Evolutionary conservation across 805 yeast genomes (phyloP), one percentile per base, ranked within the genome.

Genomic region (Barnettozyma sp.): DNA sequence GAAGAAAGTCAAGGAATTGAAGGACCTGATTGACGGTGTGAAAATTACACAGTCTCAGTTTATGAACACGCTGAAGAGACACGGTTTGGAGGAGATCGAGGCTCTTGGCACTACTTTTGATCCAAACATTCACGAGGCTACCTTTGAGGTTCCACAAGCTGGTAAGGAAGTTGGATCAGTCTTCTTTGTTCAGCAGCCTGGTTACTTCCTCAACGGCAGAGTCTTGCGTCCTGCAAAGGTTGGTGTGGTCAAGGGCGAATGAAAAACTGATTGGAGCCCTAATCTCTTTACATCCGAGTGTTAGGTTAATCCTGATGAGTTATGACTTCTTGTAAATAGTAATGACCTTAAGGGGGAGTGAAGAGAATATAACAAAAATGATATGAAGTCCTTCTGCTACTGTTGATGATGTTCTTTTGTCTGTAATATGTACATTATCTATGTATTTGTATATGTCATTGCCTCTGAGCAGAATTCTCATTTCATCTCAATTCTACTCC

Each of bases 191-290:
- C 74, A 70, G 54, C 75, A 65, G 54, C 63, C 63, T 17, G 76
- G 76, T 39, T 70, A 66, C 58, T 64, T 63, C 39, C 63, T 70
- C 51, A 70, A 70, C 56, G 56, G 65, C 35, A 60, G 76, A 49
- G 76, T 70, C 26, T 65, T 70, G 56, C 68, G 76, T 61, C 74
- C 76, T 26, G 75, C 76, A 32, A 70, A 70, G 63, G 76, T 70
- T 48, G 76, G 76, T 49, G 56, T 70, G 50, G 76, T 70, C 37
- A 65, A 68, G 59, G 71, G 61, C 41, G 52, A 45, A 20, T 19
- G n/a, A n/a, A n/a, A 49, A 50, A 9, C 44, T 23, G 10, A 20
- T 23, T 32, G 31, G 31, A 16, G 35, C 17, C 21, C 25, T 39
- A 17, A 38, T 32, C n/a, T n/a, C n/a, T n/a, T n/a, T n/a, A n/a